Evolutionary conservation across 257 asterid species (phyloP).

Genomic region (Rhazya stricta): DNA sequence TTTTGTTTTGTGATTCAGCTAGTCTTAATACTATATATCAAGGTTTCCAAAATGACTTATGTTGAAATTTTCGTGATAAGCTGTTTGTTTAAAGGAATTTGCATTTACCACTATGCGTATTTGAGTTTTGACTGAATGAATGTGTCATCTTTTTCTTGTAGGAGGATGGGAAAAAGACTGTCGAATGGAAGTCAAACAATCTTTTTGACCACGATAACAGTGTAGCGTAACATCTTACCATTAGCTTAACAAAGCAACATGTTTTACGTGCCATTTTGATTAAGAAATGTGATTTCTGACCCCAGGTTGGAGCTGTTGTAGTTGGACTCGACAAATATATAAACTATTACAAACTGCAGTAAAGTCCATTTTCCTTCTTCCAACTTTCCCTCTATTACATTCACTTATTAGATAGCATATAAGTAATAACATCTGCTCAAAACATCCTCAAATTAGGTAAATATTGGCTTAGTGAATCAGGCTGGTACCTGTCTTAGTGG

Average conservation of each 20-base stretch:
- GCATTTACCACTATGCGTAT: background rate
- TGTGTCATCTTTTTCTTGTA: constrained; percentile 31
- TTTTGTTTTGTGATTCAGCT: background rate
- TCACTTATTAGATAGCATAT: background rate
- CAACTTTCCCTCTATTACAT: background rate
- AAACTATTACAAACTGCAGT: constrained; percentile 90
- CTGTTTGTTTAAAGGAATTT: background rate
- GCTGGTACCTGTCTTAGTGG: background rate
- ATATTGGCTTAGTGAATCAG: background rate
- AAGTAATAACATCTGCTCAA: background rate
- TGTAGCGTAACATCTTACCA: constrained; percentile 39
- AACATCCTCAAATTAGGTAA: constrained; percentile 3
- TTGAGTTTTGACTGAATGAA: background rate
- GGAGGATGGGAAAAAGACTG: constrained; percentile 79
- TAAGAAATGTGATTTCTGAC: constrained; percentile 19
- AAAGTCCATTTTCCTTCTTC: constrained; percentile 31
- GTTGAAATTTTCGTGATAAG: background rate
- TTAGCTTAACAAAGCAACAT: constrained; percentile 7
- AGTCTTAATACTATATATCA: background rate
- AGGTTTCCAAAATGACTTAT: background rate
- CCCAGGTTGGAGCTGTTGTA: constrained; percentile 96
- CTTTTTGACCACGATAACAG: constrained; percentile 69
- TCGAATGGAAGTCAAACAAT: constrained; percentile 46
- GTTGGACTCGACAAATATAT: constrained; percentile 83
- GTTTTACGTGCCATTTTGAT: constrained; percentile 9